phyloP scores from a whole-genome alignment of 2,329 filamentous ascomycete species.

The Xylariaceae sp. region DNA sequence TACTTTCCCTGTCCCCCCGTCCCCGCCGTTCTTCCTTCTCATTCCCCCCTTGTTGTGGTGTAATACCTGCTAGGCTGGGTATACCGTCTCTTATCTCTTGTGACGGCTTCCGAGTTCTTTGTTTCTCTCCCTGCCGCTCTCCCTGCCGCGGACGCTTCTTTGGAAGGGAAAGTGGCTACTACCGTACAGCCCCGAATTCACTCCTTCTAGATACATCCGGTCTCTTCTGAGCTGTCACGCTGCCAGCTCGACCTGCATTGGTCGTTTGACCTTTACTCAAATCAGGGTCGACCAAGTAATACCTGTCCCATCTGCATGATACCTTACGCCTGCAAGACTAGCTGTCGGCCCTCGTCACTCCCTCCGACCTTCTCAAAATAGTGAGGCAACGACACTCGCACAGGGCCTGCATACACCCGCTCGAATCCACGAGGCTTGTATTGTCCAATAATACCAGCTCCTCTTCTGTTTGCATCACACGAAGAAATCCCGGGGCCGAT shows the following conservation, averaged over 20 bases:
- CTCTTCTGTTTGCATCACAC: constrained; percentile 17
- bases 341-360: constrained; percentile 13
- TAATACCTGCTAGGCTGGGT: background rate
- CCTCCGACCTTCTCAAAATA: constrained; percentile 15
- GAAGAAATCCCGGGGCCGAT: constrained; percentile 11
- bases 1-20: constrained; percentile 11
- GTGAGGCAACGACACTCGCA: constrained; percentile 18
- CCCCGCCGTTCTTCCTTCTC: constrained; percentile 9
- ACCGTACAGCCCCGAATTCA: constrained; percentile 15
- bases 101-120: constrained; percentile 4
- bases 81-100: constrained; percentile 11
- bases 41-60: constrained; percentile 4
- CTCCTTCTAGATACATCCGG: constrained; percentile 31
- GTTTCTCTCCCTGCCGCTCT: constrained; percentile 27
- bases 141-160: constrained; percentile 26
- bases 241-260: constrained; percentile 21
- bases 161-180: constrained; percentile 11
- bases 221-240: constrained; percentile 20
- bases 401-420: constrained; percentile 22
- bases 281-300: constrained; percentile 23
- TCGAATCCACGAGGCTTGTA: constrained; percentile 16
- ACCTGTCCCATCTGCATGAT: constrained; percentile 16
- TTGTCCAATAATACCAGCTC: constrained; percentile 17
- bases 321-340: constrained; percentile 10
- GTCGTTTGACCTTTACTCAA: constrained; percentile 9